A percentile compares a stretch with the other conserved stretches of the same genome.
phyloP scores from a whole-genome alignment of 805 yeast species.

The Cyberlindnera euphorbiae region DNA sequence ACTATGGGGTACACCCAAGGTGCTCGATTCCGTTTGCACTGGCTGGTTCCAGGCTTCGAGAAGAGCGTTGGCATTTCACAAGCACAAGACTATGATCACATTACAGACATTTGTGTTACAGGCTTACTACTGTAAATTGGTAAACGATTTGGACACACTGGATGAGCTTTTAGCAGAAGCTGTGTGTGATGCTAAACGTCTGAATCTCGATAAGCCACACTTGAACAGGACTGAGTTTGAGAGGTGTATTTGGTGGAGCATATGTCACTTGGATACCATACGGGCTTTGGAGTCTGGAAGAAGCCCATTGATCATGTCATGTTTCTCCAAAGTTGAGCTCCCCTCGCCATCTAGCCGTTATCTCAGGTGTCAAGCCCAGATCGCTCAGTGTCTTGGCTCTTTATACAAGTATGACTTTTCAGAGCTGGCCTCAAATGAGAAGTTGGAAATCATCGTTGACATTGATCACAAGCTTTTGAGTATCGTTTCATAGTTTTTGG shows the following conservation, averaged over 20 bases:
- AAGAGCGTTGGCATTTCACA: conserved; percentile 14
- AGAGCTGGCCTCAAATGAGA: conserved; percentile 1
- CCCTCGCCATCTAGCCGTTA: conserved; percentile 2
- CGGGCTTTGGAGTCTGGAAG: conserved; percentile 9
- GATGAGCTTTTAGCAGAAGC: conserved; percentile 9
- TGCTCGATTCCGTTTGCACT: conserved; percentile 1
- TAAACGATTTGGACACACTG: conserved; percentile 4
- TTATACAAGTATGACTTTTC: conserved; percentile 6
- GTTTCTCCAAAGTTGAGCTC: conserved; percentile 7
- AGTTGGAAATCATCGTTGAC: conserved; percentile 2
- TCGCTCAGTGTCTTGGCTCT: conserved; percentile 3
- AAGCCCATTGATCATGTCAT: conserved; percentile 8
- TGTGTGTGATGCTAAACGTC: conserved; percentile 6
- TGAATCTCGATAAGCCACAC: conserved; percentile 6
- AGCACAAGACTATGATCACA: conserved; percentile 3
- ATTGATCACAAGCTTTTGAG: conserved; percentile 4
- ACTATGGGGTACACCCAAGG: conserved; percentile 4
- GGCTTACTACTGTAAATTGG: conserved; percentile 4
- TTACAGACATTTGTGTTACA: conserved; percentile 9
- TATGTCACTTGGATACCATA: conserved; percentile 11
- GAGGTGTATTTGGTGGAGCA: conserved; percentile 12
- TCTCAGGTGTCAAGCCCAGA: conserved; percentile 3
- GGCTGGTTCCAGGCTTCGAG: conserved; percentile 18
- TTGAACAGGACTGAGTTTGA: conserved; percentile 2
- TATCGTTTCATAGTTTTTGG: not conserved